Evolutionary conservation across 179 eudicot species (phyloP).

Genomic region (Silene coronaria): DNA sequence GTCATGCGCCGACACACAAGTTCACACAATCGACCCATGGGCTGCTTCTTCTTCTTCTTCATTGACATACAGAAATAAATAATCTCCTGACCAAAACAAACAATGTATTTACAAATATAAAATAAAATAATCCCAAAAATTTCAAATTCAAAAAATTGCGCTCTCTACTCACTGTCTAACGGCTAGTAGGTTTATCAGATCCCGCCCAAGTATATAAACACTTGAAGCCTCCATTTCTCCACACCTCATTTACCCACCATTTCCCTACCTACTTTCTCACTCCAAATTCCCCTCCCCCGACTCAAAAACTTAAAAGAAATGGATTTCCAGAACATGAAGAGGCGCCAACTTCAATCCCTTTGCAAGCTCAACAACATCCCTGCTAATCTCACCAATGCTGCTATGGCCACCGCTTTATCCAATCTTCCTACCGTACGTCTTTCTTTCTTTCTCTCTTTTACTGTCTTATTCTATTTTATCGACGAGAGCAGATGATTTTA

Average conservation of each 20-base stretch:
- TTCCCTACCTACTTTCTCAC: background rate
- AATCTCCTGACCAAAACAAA: background rate
- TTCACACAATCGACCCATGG: background rate
- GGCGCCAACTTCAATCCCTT: conserved; percentile 70
- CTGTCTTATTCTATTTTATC: background rate
- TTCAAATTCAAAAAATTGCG: background rate
- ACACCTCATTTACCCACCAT: conserved; percentile 16
- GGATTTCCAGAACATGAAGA: conserved; percentile 66
- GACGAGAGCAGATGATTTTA: too few relatives aligned
- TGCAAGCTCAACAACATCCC: conserved; percentile 92
- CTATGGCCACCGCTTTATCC: conserved; percentile 80
- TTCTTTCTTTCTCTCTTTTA: background rate
- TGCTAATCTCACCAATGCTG: conserved; percentile 69
- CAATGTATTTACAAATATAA: too few relatives aligned
- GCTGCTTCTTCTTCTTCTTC: background rate
- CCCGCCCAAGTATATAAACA: background rate
- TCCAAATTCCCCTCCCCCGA: conserved; percentile 9
- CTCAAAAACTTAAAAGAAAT: conserved; percentile 26
- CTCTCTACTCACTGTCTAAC: background rate
- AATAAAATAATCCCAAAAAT: background rate
- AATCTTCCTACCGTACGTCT: conserved; percentile 47
- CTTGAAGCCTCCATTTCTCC: background rate
- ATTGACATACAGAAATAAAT: background rate
- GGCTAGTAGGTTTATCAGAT: background rate
- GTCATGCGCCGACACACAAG: background rate